These are phyloP conservation scores for Trichoderma guizhouense DNA, from an alignment of 2,329 filamentous ascomycete genomes.

Conservation along the genomic window DNA sequence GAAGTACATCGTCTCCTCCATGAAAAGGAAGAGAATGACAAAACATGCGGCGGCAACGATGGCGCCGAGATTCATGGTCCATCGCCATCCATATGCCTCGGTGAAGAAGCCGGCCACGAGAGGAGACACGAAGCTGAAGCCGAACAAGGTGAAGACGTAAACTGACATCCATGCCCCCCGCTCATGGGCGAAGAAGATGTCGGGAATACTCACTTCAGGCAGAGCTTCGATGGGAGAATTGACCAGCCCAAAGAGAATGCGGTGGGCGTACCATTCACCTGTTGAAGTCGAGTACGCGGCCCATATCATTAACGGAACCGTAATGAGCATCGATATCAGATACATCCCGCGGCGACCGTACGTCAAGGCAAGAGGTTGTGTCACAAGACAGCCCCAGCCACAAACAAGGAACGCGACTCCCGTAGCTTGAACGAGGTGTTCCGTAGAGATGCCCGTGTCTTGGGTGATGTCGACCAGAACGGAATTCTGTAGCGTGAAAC, in stretches of 20 bases:
- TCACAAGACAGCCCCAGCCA: background rate
- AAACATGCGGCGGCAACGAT: conserved; percentile 49
- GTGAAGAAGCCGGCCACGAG: conserved; percentile 49
- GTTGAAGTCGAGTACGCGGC: background rate
- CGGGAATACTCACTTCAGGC: conserved; percentile 31
- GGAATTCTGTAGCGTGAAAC: background rate
- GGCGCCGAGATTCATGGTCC: conserved; percentile 47
- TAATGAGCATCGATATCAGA: background rate
- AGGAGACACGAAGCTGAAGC: conserved; percentile 45
- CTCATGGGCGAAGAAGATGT: conserved; percentile 44
- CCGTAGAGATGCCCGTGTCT: background rate
- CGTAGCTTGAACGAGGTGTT: background rate
- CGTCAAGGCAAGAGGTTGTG: background rate
- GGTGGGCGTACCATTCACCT: background rate
- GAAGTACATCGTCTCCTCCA: conserved; percentile 58
- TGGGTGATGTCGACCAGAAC: background rate
- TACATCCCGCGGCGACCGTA: background rate
- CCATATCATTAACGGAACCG: background rate
- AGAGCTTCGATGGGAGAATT: conserved; percentile 30
- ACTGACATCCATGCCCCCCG: conserved; percentile 40
- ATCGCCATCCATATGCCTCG: conserved; percentile 47
- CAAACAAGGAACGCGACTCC: background rate
- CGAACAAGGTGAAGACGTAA: conserved; percentile 43
- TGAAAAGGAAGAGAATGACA: conserved; percentile 56
- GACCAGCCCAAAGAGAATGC: conserved; percentile 20